Evolutionary conservation across 768 basidiomycete species (phyloP), one percentile per base, ranked within the genome.

Genomic region (Gymnopilus dilepis): DNA sequence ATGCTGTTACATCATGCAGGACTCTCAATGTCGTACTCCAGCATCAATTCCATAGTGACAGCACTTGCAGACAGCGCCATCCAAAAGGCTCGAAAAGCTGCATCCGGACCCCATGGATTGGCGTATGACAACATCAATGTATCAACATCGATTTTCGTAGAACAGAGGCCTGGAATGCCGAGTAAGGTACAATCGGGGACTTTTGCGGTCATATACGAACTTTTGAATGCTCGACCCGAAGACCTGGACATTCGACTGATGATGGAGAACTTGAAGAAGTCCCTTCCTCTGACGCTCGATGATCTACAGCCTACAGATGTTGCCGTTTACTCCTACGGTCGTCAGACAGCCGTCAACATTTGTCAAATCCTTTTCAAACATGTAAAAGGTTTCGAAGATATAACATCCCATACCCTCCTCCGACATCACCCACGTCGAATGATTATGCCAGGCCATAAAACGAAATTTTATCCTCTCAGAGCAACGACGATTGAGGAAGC

Each of bases 151-250:
- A 76, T 72, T 15, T 69, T 65, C 45, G 64, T 76, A 13, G 74
- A 79, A 58, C 73, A 78, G 57, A 55, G 61, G 0, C 62, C 66
- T 2, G 54, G 56, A 11, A 65, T 68, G 3, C 65, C 68, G 17
- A 66, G 60, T 24, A 79, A 77, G 58, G 77, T 77, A 6, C 74
- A 76, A 41, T 76, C 75, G 0, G 76, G 77, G 1, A 78, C 76
- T 0, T 73, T 76, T 55, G 28, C 67, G 6, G 65, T 76, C 4
- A 58, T 79, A 2, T 78, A 78, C 56, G 40, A 61, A 17, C 63
- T 77, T 11, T 62, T 31, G 3, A 68, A 70, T 58, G 69, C 64
- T 7, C 52, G 58, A 11, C 60, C 60, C 1, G 62, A 67, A 8
- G 50, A 71, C 37, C 67, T 73, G 70, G 26, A 56, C 4, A 42